Evolutionary conservation across 2,329 filamentous ascomycete genomes (phyloP), one percentile per base, ranked within the genome.

Genomic region (Nakataea oryzae): DNA sequence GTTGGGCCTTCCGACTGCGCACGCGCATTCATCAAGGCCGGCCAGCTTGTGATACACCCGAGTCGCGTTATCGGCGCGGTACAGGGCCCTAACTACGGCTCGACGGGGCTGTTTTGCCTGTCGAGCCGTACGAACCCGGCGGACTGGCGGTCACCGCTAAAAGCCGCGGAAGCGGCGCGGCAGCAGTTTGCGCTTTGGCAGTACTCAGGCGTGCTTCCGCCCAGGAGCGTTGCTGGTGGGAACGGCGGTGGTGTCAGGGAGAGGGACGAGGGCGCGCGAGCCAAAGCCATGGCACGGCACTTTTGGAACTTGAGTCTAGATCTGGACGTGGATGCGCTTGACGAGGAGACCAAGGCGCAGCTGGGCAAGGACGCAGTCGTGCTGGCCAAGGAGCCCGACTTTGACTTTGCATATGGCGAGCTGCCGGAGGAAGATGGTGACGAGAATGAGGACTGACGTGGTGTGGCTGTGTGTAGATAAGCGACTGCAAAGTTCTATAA

Each of bases 51-150:
- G 1, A 64, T 79, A 0, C 74, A 78, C 60, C 69, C 71, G 0
- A 76, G 83, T 65, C 79, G 74, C 2, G 75, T 76, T 7, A 71
- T 86, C 30, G 84, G 84, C 30, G 81, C 77, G 6, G 76, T 86
- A 2, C 80, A 87, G 67, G 85, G 84, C 1, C 78, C 79, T 0
- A 70, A 72, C 3, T 87, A 87, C 66, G 64, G 72, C 1, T 65
- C 71, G 1, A 78, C 79, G 0, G 73, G 73, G 1, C 70, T 84
- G 2, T 85, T 77, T 67, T 72, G 78, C 4, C 67, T 63, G 6
- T 79, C 84, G 7, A 77, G 77, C 1, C 84, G 87, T 65, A 65
- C 76, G 3, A 68, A 80, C 24, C 69, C 71, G 2, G 76, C 84
- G 55, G 73, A 74, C 0, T 62, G 62, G 1, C 70, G 69, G 57